Evolutionary conservation across 257 asterid species (phyloP).

Genomic region (Nemophila menziesii): DNA sequence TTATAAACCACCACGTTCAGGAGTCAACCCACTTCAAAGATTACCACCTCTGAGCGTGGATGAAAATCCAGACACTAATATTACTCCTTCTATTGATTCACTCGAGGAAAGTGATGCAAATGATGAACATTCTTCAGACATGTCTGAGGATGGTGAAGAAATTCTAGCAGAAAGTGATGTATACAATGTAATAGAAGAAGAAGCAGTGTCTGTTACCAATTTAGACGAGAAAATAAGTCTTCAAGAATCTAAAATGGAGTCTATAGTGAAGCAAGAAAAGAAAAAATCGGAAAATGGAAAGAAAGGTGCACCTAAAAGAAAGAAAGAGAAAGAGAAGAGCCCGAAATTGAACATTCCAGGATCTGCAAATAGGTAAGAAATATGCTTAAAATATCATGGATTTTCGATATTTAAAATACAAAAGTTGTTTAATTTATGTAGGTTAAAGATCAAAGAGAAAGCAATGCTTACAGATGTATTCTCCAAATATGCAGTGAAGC

Average conservation of each 20-base stretch:
- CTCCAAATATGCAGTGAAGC: conserved; percentile 50
- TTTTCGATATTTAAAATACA: background rate
- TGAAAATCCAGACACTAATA: conserved; percentile 11
- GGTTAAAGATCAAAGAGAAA: conserved; percentile 66
- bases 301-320: conserved; percentile 29
- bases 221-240: background rate
- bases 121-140: conserved; percentile 10
- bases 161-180: conserved; percentile 5
- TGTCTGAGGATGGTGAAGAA: conserved; percentile 19
- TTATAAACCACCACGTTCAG: conserved; percentile 13
- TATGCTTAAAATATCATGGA: background rate
- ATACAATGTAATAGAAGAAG: conserved; percentile 15
- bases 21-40: conserved; percentile 7
- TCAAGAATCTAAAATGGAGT: conserved; percentile 5
- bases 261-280: conserved; percentile 21
- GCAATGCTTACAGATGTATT: conserved; percentile 55
- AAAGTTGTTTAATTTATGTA: conserved; percentile 19
- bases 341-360: conserved; percentile 52
- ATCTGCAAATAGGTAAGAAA: conserved; percentile 61
- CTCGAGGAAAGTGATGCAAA: conserved; percentile 19
- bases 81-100: conserved; percentile 13
- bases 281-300: conserved; percentile 23
- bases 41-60: conserved; percentile 6
- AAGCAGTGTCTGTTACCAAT: conserved; percentile 14
- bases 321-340: conserved; percentile 31